Evolutionary conservation across 2,329 filamentous ascomycete species (phyloP), one percentile per base, ranked within the genome.

Genomic region (Phialophora macrospora): DNA sequence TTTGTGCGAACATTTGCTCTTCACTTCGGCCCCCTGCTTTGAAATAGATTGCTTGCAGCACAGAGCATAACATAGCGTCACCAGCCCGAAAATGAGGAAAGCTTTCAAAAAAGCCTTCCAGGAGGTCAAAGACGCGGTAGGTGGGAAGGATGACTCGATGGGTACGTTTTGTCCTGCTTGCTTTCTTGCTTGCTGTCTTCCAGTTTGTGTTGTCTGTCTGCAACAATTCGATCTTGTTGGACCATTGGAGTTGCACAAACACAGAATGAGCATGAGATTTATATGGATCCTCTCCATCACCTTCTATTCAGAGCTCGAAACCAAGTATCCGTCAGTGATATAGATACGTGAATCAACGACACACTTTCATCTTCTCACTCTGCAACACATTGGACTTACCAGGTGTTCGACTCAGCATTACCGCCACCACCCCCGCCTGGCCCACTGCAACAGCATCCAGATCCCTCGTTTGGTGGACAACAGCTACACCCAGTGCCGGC

Each of bases 51-150:
- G 34, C 34, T 17, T n/a, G 38, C 7, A 8, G 38, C 7, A 6
- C 4, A 14, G 14, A 17, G 38, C 6, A 44, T 7, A 8, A 17
- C 17, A 44, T 8, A 44, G 38, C 38, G 1, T 8, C 38, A n/a
- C 6, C 17, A 44, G 38, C 6, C 6, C 38, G 8, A 49, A 51
- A 28, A 68, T 68, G 65, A 64, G 65, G 26, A 64, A 68, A 46
- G 65, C 62, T 22, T 63, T 68, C 48, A 68, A 54, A 51, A 65
- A 65, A n/a, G 65, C 62, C 8, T 62, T 68, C 6, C 48, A 68
- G 26, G 65, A 60, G 9, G 12, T 68, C 22, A 32, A 60, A 32
- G 65, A 68, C 24, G 26, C 41, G 9, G 65, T 68, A 17, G 59
- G 57, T 8, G 58, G 54, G 32, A 65, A 63, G 32, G 65, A 67